phyloP scores from a whole-genome alignment of 1,139 yeast genomes.

The Saccharomyces hybrid region DNA sequence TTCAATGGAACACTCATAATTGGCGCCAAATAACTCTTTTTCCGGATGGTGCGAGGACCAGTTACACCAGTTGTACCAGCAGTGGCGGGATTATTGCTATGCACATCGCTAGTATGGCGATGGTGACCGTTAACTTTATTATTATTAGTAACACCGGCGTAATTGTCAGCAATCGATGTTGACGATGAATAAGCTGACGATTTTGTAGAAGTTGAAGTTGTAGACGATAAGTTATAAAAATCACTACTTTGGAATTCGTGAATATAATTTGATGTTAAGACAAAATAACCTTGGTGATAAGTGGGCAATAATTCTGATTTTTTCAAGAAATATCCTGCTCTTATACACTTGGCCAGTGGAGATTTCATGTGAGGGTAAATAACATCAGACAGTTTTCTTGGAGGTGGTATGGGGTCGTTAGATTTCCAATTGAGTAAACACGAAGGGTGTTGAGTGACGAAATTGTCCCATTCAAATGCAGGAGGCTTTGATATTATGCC shows the following conservation, averaged over 20 bases:
- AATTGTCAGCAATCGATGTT: background rate
- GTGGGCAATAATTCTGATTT: constrained; percentile 52
- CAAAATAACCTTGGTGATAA: constrained; percentile 60
- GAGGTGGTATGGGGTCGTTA: constrained; percentile 41
- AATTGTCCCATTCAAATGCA: constrained; percentile 67
- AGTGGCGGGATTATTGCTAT: constrained; percentile 6
- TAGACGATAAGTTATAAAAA: constrained; percentile 27
- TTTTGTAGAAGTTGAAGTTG: background rate
- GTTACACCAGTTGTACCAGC: background rate
- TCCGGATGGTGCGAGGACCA: background rate
- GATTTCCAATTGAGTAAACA: constrained; percentile 38
- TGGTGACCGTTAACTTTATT: constrained; percentile 2
- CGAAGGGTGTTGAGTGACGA: constrained; percentile 46
- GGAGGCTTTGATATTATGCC: constrained; percentile 59
- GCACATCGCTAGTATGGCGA: background rate
- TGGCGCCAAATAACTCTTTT: constrained; percentile 27
- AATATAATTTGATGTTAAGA: constrained; percentile 61
- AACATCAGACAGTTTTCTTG: constrained; percentile 42
- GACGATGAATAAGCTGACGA: constrained; percentile 27
- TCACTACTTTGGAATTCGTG: constrained; percentile 66
- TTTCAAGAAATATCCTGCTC: constrained; percentile 47
- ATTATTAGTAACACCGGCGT: background rate
- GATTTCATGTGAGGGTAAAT: constrained; percentile 47
- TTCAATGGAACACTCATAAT: constrained; percentile 36
- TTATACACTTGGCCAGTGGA: constrained; percentile 44